Conservation (phyloP, 805 yeast genomes). For the Limtongia smithiae region DNA sequence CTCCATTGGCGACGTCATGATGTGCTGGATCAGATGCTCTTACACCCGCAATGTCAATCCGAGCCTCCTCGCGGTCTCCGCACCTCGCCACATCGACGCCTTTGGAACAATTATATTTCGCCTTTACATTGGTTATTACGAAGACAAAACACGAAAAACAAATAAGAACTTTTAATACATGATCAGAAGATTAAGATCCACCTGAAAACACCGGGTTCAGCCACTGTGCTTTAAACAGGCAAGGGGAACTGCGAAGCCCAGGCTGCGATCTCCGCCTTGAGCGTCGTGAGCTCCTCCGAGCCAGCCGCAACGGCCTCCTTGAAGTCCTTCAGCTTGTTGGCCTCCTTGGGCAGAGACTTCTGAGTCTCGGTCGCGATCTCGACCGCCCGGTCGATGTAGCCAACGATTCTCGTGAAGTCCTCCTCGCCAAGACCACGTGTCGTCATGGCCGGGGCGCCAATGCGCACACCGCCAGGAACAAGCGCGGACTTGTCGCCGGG, state of each 20-base stretch:
- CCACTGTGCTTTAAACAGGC: constrained; percentile 30
- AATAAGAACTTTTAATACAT: too few species aligned
- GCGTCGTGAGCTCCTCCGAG: constrained; percentile 59
- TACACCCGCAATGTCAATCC: too few species aligned
- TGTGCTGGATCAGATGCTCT: too few species aligned
- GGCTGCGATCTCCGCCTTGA: constrained; percentile 72
- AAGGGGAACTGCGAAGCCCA: constrained; percentile 68
- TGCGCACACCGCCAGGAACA: constrained; percentile 95
- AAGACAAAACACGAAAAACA: too few species aligned
- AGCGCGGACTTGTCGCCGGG: constrained; percentile 97
- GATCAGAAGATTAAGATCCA: too few species aligned
- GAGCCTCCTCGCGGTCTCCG: too few species aligned
- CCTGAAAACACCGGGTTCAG: too few species aligned
- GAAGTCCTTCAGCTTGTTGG: constrained; percentile 94
- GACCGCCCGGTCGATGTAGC: constrained; percentile 77
- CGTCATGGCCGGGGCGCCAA: constrained; percentile 98
- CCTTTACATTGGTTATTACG: too few species aligned
- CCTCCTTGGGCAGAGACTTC: constrained; percentile 77
- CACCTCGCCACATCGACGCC: too few species aligned
- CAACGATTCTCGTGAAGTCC: constrained; percentile 77
- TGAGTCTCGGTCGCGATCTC: constrained; percentile 67
- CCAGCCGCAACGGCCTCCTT: constrained; percentile 74
- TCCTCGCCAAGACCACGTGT: constrained; percentile 91
- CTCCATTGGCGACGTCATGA: too few species aligned
- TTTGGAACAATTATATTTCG: too few species aligned